Percentiles rank a stretch among this genome's conserved stretches.
phyloP scores from a whole-genome alignment of 495 filamentous ascomycete species.

The Bryoglossum gracile region DNA sequence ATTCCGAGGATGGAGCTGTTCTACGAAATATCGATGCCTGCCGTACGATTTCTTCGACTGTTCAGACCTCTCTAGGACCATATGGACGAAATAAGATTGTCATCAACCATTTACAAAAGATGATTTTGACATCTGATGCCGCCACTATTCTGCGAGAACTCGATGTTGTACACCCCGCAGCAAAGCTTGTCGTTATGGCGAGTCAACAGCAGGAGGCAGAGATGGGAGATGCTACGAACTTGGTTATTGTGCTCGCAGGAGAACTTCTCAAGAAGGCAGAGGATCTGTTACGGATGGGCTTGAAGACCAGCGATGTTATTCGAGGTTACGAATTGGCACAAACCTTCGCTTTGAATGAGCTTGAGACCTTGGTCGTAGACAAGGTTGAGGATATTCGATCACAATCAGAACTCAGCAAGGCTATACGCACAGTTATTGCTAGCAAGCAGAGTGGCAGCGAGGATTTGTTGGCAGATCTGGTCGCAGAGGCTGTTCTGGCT shows the following conservation, averaged over 20 bases:
- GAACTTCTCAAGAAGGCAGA: slow-evolving; percentile 97
- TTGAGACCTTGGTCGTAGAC: slow-evolving; percentile 89
- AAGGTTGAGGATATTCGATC: slow-evolving; percentile 78
- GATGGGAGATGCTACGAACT: slow-evolving; percentile 97
- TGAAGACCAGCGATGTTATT: slow-evolving; percentile 95
- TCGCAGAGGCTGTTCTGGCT: slow-evolving; percentile 87
- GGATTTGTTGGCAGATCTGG: slow-evolving; percentile 74
- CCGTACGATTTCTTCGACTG: slow-evolving; percentile 88
- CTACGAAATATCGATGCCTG: slow-evolving; percentile 98
- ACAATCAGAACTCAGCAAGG: slow-evolving; percentile 80
- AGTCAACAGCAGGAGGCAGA: slow-evolving; percentile 98
- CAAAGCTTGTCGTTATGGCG: slow-evolving; percentile 98
- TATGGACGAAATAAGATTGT: slow-evolving; percentile 99
- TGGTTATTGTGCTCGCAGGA: slow-evolving; percentile 93
- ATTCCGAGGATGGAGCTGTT: slow-evolving; percentile 97
- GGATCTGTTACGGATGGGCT: slow-evolving; percentile 86
- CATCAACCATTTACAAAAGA: slow-evolving; percentile 99
- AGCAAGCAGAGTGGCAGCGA: slow-evolving; percentile 95
- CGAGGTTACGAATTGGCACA: slow-evolving; percentile 92
- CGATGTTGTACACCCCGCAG: slow-evolving; percentile 97
- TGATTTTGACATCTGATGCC: slow-evolving; percentile 97
- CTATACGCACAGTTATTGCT: slow-evolving; percentile 88
- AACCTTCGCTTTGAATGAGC: slow-evolving; percentile 70
- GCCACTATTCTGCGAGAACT: slow-evolving; percentile 95
- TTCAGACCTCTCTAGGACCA: slow-evolving; percentile 93